phyloP scores from a whole-genome alignment of 768 basidiomycete genomes.

The Mycena polygramma region DNA sequence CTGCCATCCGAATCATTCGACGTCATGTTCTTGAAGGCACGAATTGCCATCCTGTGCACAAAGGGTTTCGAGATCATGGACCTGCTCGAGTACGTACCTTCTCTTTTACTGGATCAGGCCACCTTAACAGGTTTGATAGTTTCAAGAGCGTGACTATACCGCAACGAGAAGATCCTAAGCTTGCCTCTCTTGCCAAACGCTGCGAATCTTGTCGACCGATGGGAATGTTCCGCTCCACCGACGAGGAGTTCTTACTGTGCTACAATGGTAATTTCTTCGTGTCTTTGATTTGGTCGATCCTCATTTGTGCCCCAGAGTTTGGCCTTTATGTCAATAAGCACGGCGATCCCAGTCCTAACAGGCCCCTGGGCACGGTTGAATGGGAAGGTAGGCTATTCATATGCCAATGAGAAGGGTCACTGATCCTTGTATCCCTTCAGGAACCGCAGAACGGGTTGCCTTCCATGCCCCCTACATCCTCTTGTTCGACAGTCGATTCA shows the following conservation, averaged over 20 bases:
- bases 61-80: conserved; percentile 99
- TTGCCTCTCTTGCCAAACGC: conserved; percentile 82
- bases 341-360: conserved; percentile 78
- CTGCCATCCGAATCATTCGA: conserved; percentile 92
- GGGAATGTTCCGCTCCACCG: conserved; percentile 94
- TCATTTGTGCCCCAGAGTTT: conserved; percentile 68
- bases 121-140: conserved; percentile 51
- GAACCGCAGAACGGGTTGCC: conserved; percentile 88
- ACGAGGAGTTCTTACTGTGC: conserved; percentile 93
- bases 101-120: background rate
- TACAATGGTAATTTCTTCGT: conserved; percentile 80
- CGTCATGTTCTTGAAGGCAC: conserved; percentile 92
- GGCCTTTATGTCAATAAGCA: conserved; percentile 94
- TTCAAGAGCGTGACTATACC: conserved; percentile 93
- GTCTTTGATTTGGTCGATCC: conserved; percentile 4
- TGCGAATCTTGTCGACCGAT: conserved; percentile 90
- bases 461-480: conserved; percentile 92
- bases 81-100: conserved; percentile 79
- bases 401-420: background rate
- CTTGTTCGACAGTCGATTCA: conserved; percentile 90
- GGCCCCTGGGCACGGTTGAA: conserved; percentile 80
- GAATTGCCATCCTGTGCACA: conserved; percentile 92
- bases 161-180: conserved; percentile 75
- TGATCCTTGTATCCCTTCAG: conserved; percentile 6
- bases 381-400: conserved; percentile 75